Evolutionary conservation across 2,329 filamentous ascomycete species (phyloP).

Genomic region (Lomentospora prolificans): DNA sequence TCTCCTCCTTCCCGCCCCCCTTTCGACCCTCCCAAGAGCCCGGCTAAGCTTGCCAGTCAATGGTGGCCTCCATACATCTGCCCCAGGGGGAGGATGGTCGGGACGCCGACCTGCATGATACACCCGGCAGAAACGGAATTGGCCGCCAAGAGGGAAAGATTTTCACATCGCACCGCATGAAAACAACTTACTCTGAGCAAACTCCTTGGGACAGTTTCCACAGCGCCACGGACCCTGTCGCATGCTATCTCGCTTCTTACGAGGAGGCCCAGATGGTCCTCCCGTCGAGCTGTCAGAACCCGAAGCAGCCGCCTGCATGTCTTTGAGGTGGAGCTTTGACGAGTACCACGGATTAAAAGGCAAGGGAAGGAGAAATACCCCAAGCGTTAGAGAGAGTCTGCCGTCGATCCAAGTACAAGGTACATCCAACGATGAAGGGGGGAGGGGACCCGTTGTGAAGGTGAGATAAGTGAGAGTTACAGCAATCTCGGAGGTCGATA

Average conservation of each 20-base stretch:
- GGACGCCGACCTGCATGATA: background rate
- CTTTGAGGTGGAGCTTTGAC: constrained; percentile 1
- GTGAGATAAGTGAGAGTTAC: constrained; percentile 3
- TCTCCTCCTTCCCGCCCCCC: background rate
- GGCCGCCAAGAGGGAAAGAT: background rate
- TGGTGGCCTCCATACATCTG: too few relatives aligned
- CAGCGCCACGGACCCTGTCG: background rate
- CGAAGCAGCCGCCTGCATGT: constrained; percentile 2
- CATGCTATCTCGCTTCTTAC: constrained; percentile 1
- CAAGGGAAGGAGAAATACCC: background rate
- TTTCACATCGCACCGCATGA: background rate
- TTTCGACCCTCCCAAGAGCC: background rate
- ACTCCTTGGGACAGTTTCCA: constrained; percentile 3
- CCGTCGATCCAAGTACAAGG: background rate
- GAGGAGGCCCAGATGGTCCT: background rate
- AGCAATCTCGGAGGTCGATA: background rate
- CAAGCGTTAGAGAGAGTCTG: background rate
- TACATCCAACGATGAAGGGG: background rate
- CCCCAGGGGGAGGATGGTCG: background rate
- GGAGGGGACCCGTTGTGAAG: background rate
- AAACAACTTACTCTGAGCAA: background rate
- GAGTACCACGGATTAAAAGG: background rate
- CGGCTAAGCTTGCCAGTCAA: background rate
- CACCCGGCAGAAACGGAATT: background rate
- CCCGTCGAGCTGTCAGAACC: background rate